Conservation (phyloP, 768 basidiomycete species). For the Sistotremastrum niveocremeum region DNA sequence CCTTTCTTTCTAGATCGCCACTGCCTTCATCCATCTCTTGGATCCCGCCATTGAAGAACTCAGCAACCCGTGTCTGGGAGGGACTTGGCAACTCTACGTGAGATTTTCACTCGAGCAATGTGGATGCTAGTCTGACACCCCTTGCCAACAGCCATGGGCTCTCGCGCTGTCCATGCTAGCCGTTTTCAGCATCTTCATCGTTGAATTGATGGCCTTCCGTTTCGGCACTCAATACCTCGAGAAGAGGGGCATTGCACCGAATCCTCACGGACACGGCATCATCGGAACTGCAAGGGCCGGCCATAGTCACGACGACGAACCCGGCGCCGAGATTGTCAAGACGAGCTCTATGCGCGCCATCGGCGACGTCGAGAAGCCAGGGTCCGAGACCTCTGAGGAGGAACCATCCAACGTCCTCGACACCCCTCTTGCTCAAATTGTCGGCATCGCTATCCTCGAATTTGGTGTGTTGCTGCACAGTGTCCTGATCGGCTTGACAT, state of each 20-base stretch:
- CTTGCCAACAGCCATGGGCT: constrained; percentile 53
- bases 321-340: constrained; percentile 1
- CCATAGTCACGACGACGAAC: constrained; percentile 46
- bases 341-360: constrained; percentile 1
- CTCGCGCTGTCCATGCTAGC: constrained; percentile 70
- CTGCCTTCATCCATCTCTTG: constrained; percentile 78
- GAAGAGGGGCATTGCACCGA: constrained; percentile 36
- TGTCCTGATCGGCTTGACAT: constrained; percentile 76
- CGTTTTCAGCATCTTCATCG: constrained; percentile 72
- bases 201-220: constrained; percentile 79
- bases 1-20: constrained; percentile 50
- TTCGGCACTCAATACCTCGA: constrained; percentile 66
- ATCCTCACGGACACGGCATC: not conserved
- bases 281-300: constrained; percentile 8
- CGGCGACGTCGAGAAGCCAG: constrained; percentile 2
- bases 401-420: constrained; percentile 24
- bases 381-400: not conserved
- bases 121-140: constrained; percentile 6
- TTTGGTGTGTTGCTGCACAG: constrained; percentile 88
- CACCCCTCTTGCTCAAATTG: constrained; percentile 48
- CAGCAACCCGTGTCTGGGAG: constrained; percentile 49
- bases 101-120: constrained; percentile 16
- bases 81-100: constrained; percentile 66
- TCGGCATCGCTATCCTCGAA: constrained; percentile 86
- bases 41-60: constrained; percentile 63